Evolutionary conservation across 2,329 filamentous ascomycete genomes (phyloP), one percentile per base, ranked within the genome.

Genomic region (Penicillium sp.): DNA sequence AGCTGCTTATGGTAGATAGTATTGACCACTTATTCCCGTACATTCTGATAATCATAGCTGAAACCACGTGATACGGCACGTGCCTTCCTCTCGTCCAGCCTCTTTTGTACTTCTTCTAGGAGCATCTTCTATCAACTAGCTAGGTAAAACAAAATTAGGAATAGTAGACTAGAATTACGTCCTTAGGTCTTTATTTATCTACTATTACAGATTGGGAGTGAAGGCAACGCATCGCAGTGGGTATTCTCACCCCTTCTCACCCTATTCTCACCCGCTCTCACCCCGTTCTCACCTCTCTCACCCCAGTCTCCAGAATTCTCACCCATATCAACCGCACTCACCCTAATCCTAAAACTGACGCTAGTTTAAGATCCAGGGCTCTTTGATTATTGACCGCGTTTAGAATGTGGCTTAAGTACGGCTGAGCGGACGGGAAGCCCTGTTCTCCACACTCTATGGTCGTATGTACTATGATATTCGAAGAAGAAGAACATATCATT

Each of bases 21-120:
- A 46, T 50, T 55, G 8, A 45, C 46, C n/a, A 40, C 24, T 9
- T 52, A 13, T 50, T 54, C 48, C 17, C 33, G 40, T 17, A 41
- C 8, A 9, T 53, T 42, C 44, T 54, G 18, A 29, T 54, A 54
- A 21, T 54, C 48, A 9, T 17, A 29, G 15, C 45, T 54, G 36
- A 54, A 57, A 9, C 54, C 36, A 54, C 42, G 37, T 52, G 32
- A 57, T 20, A 32, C 23, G 17, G 48, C 48, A 46, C 51, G 45
- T 54, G 41, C 36, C 23, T 41, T 52, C n/a, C 47, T 37, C 41
- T 54, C 37, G 7, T 47, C 23, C 18, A 52, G 45, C 15, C 33
- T 29, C 37, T 52, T 54, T 32, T 52, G 30, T 27, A 52, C 45
- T 2, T 26, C 33, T 21, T 48, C 37, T 5, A 36, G 46, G 20